Evolutionary conservation across 768 basidiomycete genomes (phyloP).

Genomic region (Lentinula guzmanii): DNA sequence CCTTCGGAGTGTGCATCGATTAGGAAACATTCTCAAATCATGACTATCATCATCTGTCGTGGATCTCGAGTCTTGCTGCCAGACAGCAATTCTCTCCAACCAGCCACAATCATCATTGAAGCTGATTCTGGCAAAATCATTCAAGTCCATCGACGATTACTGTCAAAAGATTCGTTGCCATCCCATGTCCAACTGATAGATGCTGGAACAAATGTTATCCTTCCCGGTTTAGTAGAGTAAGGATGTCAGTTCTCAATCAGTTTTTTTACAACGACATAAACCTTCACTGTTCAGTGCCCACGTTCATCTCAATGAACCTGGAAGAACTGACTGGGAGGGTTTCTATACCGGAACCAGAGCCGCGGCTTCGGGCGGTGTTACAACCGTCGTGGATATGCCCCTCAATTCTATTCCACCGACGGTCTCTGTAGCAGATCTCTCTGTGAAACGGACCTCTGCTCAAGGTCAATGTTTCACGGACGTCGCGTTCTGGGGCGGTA

Average conservation of each 20-base stretch:
- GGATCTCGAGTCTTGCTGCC: slow-evolving; percentile 57
- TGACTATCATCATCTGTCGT: slow-evolving; percentile 33
- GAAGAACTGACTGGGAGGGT: slow-evolving; percentile 91
- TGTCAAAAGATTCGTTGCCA: slow-evolving; percentile 22
- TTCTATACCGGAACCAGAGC: slow-evolving; percentile 89
- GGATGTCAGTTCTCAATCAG: slow-evolving; percentile 13
- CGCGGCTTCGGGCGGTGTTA: slow-evolving; percentile 91
- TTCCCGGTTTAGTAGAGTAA: slow-evolving; percentile 82
- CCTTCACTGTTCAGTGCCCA: slow-evolving; percentile 52
- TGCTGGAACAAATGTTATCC: slow-evolving; percentile 49
- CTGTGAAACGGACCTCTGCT: slow-evolving; percentile 67
- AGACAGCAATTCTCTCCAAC: slow-evolving; percentile 35
- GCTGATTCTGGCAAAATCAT: slow-evolving; percentile 53
- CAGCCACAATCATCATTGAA: slow-evolving; percentile 65
- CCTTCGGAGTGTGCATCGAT: background rate
- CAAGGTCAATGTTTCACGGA: slow-evolving; percentile 70
- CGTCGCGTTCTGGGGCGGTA: slow-evolving; percentile 93
- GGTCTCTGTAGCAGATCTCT: slow-evolving; percentile 73
- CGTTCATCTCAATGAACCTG: slow-evolving; percentile 92
- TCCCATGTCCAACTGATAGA: slow-evolving; percentile 41
- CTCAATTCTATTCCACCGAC: slow-evolving; percentile 97
- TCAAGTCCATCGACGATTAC: slow-evolving; percentile 32
- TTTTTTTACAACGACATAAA: background rate
- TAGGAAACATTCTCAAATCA: background rate
- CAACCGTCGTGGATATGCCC: slow-evolving; percentile 96